Evolutionary conservation across 495 filamentous ascomycete genomes (phyloP).

Genomic region (Neurospora sp.): DNA sequence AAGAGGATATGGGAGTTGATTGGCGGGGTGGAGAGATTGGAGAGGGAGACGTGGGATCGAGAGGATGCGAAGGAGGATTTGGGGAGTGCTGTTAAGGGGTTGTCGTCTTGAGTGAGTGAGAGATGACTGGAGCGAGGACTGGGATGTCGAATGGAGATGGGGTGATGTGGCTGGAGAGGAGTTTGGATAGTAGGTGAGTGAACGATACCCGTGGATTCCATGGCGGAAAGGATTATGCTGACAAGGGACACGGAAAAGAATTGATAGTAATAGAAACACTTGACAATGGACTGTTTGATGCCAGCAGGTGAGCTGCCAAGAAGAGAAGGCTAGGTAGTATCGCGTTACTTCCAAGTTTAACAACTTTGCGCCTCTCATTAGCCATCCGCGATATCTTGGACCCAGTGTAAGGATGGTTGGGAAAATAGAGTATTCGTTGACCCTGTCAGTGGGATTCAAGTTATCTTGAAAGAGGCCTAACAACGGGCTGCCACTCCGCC

Average conservation of each 20-base stretch:
- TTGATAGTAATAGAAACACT: not conserved
- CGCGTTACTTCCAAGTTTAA: too few relatives aligned
- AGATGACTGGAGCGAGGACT: not conserved
- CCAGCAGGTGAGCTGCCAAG: not conserved
- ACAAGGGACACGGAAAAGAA: not conserved
- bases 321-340: too few relatives aligned
- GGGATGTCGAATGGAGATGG: not conserved
- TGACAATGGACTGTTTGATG: not conserved
- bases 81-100: constrained; percentile 34
- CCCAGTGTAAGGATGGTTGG: too few relatives aligned
- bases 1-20: constrained; percentile 45
- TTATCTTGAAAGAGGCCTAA: too few relatives aligned
- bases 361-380: too few relatives aligned
- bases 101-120: not conserved
- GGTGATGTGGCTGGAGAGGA: not conserved
- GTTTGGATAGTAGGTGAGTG: not conserved
- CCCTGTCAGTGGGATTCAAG: too few relatives aligned
- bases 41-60: constrained; percentile 67
- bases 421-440: too few relatives aligned
- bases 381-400: too few relatives aligned
- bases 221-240: not conserved
- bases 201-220: not conserved
- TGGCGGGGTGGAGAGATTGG: constrained; percentile 47
- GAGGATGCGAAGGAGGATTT: constrained; percentile 60
- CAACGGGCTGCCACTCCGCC: too few relatives aligned